Evolutionary conservation across 176 grass and related monocot genomes (phyloP), one percentile per base, ranked within the genome.

Genomic region (Paspalum vaginatum): DNA sequence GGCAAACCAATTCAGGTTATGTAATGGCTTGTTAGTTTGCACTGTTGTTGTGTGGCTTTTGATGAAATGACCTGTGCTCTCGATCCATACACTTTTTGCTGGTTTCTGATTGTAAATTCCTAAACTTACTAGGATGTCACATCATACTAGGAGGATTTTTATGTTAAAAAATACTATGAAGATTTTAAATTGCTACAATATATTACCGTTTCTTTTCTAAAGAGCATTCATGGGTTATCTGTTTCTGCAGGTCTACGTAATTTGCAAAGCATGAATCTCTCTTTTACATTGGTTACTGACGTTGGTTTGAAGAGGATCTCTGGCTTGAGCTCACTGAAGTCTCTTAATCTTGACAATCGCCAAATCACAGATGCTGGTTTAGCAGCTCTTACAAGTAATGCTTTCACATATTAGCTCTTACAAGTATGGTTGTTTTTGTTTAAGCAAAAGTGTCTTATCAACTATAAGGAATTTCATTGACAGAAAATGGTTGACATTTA

Each of bases 291-390:
- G 77, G 83, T 96, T 82, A 91, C 76, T 16, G 97, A 96, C 53
- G 73, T 64, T 74, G 89, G 96, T 66, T 86, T 99, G 82, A 95
- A 88, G 84, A 99, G 88, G 78, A 72, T 99, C 76, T 83, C 90
- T 86, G 84, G 82, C 53, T 81, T 99, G 72, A 93, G 77, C 49
- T 89, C 84, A 16, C 71, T 99, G 10, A 91, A 74, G 86, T 91
- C 82, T 18, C 88, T 99, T 48, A 99, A 99, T 96, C 85, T 99
- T 61, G 97, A 99, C 79, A 90, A 88, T 86, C 84, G 75, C 61
- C 81, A 93, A 75, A 93, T 99, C 74, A 96, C 97, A 79, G 97
- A 99, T 84, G 71, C 75, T 74, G 97, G 97, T 22, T 72, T 99
- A 75, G 81, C 85, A 39, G 82, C 92, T 87, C 85, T 99, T 88